Evolutionary conservation across 225 moss, liverwort and hornwort genomes (phyloP).

Genomic region (Marchantia polymorpha): DNA sequence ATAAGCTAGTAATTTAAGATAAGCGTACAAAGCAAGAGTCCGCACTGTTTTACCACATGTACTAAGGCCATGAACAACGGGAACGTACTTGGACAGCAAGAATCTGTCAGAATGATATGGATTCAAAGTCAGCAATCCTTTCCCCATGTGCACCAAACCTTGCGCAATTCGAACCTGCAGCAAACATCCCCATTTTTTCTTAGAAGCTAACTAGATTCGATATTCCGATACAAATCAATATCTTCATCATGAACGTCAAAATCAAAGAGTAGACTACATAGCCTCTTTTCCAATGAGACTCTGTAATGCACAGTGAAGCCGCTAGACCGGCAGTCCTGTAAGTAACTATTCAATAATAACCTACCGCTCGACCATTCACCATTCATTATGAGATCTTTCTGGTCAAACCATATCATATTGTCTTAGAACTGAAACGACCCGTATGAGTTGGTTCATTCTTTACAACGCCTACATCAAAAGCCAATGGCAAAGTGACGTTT

Average conservation of each 20-base stretch:
- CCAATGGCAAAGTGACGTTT: neutral
- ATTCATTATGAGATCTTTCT: neutral
- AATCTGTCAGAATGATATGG: slow-evolving; percentile 99
- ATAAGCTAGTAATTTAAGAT: neutral
- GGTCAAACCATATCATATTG: too few relatives aligned
- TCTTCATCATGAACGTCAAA: too few relatives aligned
- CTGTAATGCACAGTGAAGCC: too few relatives aligned
- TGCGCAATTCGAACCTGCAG: slow-evolving; percentile 96
- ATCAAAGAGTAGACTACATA: too few relatives aligned
- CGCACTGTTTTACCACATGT: neutral
- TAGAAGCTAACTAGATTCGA: neutral
- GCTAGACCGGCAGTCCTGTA: too few relatives aligned
- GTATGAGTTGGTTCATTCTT: neutral
- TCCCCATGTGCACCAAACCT: slow-evolving; percentile 99
- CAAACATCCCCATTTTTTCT: slow-evolving; percentile 1
- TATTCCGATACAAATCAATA: neutral
- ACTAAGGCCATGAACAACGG: neutral
- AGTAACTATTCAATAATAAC: neutral
- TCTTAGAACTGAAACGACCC: neutral
- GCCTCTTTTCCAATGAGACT: too few relatives aligned
- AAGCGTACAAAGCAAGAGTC: neutral
- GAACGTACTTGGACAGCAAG: slow-evolving; percentile 80
- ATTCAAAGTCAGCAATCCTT: slow-evolving; percentile 85
- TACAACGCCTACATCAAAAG: neutral
- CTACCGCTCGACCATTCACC: neutral